phyloP scores from a whole-genome alignment of 1,284 basidiomycete genomes.

The Prillingera fragicola region DNA sequence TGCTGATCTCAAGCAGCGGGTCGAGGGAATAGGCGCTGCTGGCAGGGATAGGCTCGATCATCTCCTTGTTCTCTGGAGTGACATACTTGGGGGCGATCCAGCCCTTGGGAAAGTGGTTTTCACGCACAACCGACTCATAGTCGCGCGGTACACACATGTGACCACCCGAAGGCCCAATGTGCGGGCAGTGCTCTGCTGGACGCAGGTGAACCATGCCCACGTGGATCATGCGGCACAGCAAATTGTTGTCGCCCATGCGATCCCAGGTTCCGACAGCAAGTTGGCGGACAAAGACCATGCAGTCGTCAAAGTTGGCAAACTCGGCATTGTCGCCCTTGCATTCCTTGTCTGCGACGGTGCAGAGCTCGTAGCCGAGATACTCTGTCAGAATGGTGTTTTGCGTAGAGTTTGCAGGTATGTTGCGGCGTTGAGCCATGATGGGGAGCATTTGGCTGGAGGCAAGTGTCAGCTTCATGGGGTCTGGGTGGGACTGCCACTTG shows the following conservation, averaged over 20 bases:
- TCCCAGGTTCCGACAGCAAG: slow-evolving; percentile 22
- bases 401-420: slow-evolving; percentile 4
- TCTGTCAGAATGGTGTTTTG: slow-evolving; percentile 14
- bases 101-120: slow-evolving; percentile 24
- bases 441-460: slow-evolving; percentile 17
- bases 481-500: neutral
- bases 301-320: slow-evolving; percentile 19
- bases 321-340: slow-evolving; percentile 25
- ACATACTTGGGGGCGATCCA: slow-evolving; percentile 27
- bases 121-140: slow-evolving; percentile 19
- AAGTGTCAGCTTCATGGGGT: neutral
- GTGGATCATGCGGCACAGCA: slow-evolving; percentile 28
- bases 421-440: slow-evolving; percentile 18
- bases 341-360: slow-evolving; percentile 11
- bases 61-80: slow-evolving; percentile 25
- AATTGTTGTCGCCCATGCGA: slow-evolving; percentile 27
- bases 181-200: slow-evolving; percentile 24
- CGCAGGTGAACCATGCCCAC: slow-evolving; percentile 21
- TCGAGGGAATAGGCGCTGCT: slow-evolving; percentile 14
- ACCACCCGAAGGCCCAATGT: slow-evolving; percentile 25
- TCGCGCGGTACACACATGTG: slow-evolving; percentile 25
- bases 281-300: slow-evolving; percentile 11
- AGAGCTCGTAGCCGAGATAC: slow-evolving; percentile 20
- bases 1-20: slow-evolving; percentile 19
- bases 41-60: slow-evolving; percentile 13